Base-by-base conservation (phyloP, 768 basidiomycete species). In the Boletus pseudo-olivaceus region DNA sequence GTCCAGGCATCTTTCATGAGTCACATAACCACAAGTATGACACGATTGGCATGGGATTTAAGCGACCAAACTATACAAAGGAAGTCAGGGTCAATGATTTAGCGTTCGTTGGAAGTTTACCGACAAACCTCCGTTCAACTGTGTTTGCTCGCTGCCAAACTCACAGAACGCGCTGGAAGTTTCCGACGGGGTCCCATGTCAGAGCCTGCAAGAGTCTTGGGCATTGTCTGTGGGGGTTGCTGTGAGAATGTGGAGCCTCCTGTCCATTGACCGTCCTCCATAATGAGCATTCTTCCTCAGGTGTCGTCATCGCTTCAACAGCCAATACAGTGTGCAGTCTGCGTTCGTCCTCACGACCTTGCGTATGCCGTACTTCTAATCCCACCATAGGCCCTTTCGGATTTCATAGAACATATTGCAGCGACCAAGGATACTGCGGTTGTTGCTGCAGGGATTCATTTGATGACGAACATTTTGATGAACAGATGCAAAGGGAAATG, bases 401-500 rank as follows among this genome's bases (percentile, higher is more conserved):
- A 15, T 35, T 57, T 34, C 46, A 43, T 33, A 54, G 40, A 40
- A 41, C 19, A 11, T 62, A 55, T 30, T 67, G 51, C 37, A 55
- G 53, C 40, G 20, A 54, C 23, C 55, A 51, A 23, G 56, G 64
- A 10, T 65, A 32, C 35, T 67, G 55, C 20, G 57, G 66, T 8
- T 54, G 52, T 51, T 65, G 56, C 45, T 59, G 55, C 39, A 41
- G 40, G n/a, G 55, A 56, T 47, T 55, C 60, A 3, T 57, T 60
- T 35, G 51, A 67, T 37, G 61, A 60, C 2, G 55, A 59, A 45
- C 53, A 46, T 23, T 65, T 65, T 40, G 62, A 66, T 26, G 53
- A 47, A 20, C 53, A 56, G 29, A 50, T 58, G 29, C 45, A 51
- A 32, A 55, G 23, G 38, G 58, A 58, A 42, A 60, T 57, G 52